These are phyloP conservation scores for Monascus ruber DNA, from an alignment of 2,329 filamentous ascomycete genomes.

Conservation along the genomic window DNA sequence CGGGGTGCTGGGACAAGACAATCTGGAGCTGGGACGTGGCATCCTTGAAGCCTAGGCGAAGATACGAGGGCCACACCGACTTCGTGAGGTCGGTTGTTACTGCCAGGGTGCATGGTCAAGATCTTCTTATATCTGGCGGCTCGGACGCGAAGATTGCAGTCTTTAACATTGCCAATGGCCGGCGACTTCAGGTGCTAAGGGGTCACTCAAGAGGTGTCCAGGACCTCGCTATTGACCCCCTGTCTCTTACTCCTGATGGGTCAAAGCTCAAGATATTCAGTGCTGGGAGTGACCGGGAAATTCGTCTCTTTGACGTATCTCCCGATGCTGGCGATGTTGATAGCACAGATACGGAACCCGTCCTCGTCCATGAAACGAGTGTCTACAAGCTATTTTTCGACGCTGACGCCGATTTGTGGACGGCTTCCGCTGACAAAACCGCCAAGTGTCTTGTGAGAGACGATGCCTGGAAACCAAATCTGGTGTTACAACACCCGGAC, in stretches of 20 bases:
- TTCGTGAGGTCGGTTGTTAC: conserved; percentile 77
- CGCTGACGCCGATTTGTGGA: conserved; percentile 68
- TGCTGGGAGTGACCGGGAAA: conserved; percentile 67
- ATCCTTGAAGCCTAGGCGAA: conserved; percentile 43
- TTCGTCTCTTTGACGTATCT: conserved; percentile 51
- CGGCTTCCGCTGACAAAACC: conserved; percentile 81
- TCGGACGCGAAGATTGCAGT: conserved; percentile 72
- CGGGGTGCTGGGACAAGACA: conserved; percentile 88
- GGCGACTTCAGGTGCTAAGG: conserved; percentile 63
- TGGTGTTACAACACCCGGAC: conserved; percentile 68
- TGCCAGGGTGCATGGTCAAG: conserved; percentile 47
- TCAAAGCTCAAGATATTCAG: conserved; percentile 53
- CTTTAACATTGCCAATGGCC: conserved; percentile 62
- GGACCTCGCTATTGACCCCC: conserved; percentile 63
- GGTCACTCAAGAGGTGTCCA: conserved; percentile 71
- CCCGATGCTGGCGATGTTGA: conserved; percentile 13
- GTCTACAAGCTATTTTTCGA: conserved; percentile 75
- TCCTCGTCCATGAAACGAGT: conserved; percentile 79
- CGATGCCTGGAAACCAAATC: conserved; percentile 58
- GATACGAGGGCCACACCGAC: conserved; percentile 68
- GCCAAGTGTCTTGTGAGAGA: conserved; percentile 65
- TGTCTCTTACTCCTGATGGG: conserved; percentile 34
- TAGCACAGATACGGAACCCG: conserved; percentile 48
- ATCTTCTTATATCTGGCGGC: conserved; percentile 60
- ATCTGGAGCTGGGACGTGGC: conserved; percentile 74